Conservation (phyloP, 2,329 filamentous ascomycete genomes). For the Paecilomyces sp. region DNA sequence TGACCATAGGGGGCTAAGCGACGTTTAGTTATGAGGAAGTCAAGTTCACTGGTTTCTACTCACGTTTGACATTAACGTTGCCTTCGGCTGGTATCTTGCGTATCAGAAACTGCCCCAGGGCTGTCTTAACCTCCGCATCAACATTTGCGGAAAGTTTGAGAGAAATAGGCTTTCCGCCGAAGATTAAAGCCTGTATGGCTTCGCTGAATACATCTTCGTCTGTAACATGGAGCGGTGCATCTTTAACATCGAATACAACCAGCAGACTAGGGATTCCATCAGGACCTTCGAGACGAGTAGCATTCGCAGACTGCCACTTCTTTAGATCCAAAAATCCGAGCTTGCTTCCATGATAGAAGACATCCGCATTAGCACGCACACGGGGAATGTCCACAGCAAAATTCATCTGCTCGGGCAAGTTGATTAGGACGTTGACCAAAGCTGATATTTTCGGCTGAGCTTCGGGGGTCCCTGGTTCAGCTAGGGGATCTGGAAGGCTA, state of each 20-base stretch:
- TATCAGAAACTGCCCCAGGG: slow-evolving; percentile 71
- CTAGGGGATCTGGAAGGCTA: slow-evolving; percentile 70
- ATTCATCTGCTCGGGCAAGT: slow-evolving; percentile 77
- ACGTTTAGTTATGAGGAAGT: slow-evolving; percentile 13
- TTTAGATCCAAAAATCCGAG: slow-evolving; percentile 73
- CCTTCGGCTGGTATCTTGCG: slow-evolving; percentile 79
- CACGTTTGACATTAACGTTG: slow-evolving; percentile 86
- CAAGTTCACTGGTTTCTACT: slow-evolving; percentile 42
- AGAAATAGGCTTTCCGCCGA: slow-evolving; percentile 61
- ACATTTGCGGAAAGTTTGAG: slow-evolving; percentile 73
- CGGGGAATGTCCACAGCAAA: slow-evolving; percentile 71
- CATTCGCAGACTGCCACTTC: slow-evolving; percentile 80
- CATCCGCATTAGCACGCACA: slow-evolving; percentile 69
- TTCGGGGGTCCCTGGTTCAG: slow-evolving; percentile 65
- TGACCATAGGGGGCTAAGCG: slow-evolving; percentile 53
- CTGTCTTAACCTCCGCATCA: slow-evolving; percentile 74
- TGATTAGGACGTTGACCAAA: slow-evolving; percentile 70
- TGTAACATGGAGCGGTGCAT: slow-evolving; percentile 77
- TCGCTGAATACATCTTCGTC: slow-evolving; percentile 72
- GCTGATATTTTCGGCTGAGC: slow-evolving; percentile 75
- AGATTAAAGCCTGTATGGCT: slow-evolving; percentile 72
- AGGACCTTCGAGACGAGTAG: slow-evolving; percentile 58
- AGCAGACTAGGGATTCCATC: slow-evolving; percentile 57
- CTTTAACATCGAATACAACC: slow-evolving; percentile 67
- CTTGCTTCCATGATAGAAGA: slow-evolving; percentile 70